A percentile compares a stretch with the other conserved stretches of the same genome.
These are phyloP conservation scores for Clonostachys solani DNA, from an alignment of 2,329 filamentous ascomycete genomes.

Conservation along the genomic window DNA sequence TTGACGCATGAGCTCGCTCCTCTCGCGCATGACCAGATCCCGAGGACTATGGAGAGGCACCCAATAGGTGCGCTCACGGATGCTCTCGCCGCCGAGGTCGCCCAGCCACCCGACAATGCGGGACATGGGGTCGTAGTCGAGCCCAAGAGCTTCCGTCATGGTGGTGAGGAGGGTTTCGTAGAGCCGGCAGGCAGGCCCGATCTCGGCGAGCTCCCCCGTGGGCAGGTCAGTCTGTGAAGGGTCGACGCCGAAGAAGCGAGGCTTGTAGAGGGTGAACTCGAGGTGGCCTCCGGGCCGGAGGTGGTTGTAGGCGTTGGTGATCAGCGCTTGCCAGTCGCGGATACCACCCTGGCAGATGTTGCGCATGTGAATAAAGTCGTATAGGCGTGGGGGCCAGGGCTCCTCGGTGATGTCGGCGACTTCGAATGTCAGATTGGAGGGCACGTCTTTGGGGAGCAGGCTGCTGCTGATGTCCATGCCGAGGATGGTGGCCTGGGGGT, in stretches of 20 bases:
- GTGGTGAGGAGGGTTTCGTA: constrained; percentile 24
- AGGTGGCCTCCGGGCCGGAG: constrained; percentile 38
- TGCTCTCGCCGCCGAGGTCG: constrained; percentile 29
- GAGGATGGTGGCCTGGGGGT: constrained; percentile 30
- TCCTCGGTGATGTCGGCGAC: constrained; percentile 51
- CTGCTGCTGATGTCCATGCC: constrained; percentile 35
- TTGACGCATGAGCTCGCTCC: constrained; percentile 26
- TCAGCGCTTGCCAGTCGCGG: constrained; percentile 29
- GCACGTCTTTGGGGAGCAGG: constrained; percentile 38
- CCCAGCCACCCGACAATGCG: constrained; percentile 24
- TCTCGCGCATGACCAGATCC: constrained; percentile 29
- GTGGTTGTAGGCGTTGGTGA: constrained; percentile 28
- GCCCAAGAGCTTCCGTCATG: constrained; percentile 16
- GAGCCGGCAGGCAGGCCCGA: constrained; percentile 21
- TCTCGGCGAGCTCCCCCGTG: constrained; percentile 9
- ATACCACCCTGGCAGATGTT: constrained; percentile 39
- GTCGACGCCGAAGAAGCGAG: constrained; percentile 31
- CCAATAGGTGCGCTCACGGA: constrained; percentile 33
- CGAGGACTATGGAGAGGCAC: constrained; percentile 23
- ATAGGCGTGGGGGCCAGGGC: constrained; percentile 25
- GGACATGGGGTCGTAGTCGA: constrained; percentile 34
- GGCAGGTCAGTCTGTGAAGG: constrained; percentile 9
- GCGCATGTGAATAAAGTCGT: constrained; percentile 38
- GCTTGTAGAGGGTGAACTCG: constrained; percentile 35
- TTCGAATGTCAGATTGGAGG: constrained; percentile 55